phyloP scores from a whole-genome alignment of 2,329 filamentous ascomycete species.

The Chlorencoelia australis region DNA sequence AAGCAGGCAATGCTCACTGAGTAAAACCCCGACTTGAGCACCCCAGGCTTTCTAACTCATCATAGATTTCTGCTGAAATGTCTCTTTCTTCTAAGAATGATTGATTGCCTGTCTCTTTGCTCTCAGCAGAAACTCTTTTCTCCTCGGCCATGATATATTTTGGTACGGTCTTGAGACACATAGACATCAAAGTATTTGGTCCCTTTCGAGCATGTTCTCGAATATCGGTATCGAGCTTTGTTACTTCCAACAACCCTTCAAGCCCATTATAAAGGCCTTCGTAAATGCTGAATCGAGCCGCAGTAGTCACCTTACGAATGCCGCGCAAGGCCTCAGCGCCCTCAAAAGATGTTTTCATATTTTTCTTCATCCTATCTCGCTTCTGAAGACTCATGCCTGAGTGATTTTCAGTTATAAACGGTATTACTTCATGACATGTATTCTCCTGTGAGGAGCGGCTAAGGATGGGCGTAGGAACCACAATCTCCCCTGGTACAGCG shows the following conservation, averaged over 20 bases:
- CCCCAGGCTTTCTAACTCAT: constrained; percentile 37
- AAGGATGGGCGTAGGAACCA: constrained; percentile 26
- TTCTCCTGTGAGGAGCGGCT: constrained; percentile 13
- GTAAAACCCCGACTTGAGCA: constrained; percentile 34
- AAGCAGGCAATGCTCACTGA: no score
- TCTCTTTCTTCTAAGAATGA: constrained; percentile 26
- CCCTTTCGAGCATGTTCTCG: constrained; percentile 16
- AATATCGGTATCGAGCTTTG: constrained; percentile 18
- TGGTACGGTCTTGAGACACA: constrained; percentile 40
- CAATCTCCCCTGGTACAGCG: constrained; percentile 22
- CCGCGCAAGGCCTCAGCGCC: constrained; percentile 25
- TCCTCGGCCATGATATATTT: constrained; percentile 38
- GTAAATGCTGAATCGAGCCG: constrained; percentile 30
- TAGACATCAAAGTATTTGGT: constrained; percentile 35
- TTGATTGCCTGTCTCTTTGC: constrained; percentile 30
- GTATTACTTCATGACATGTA: neutral
- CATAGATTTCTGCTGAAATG: constrained; percentile 37
- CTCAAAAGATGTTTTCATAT: constrained; percentile 11
- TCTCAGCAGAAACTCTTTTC: constrained; percentile 30
- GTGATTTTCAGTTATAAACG: neutral
- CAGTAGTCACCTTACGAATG: constrained; percentile 26
- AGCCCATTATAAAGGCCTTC: constrained; percentile 37
- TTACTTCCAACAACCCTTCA: constrained; percentile 36
- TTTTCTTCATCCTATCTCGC: constrained; percentile 3
- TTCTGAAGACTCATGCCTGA: neutral